Conservation (phyloP, 1,284 basidiomycete genomes). For the Trichosporon coremiiforme region DNA sequence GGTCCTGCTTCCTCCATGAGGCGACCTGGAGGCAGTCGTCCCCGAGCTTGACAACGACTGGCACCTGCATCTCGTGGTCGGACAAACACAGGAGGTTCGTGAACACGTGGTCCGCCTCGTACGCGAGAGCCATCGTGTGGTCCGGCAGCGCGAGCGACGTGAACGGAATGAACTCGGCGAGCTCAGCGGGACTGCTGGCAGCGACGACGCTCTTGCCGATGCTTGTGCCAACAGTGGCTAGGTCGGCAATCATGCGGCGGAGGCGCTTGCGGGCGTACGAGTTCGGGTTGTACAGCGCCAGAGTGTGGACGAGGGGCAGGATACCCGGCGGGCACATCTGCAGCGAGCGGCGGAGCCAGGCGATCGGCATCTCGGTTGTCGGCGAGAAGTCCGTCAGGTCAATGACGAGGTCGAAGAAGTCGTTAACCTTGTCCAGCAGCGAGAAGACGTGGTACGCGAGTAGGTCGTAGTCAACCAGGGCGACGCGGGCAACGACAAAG, state of each 20-base stretch:
- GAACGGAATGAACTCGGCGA: constrained; percentile 75
- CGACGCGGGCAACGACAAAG: constrained; percentile 68
- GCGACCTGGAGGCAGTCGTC: constrained; percentile 51
- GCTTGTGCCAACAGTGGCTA: constrained; percentile 71
- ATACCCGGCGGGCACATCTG: constrained; percentile 68
- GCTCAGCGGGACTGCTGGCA: constrained; percentile 60
- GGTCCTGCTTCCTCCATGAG: constrained; percentile 50
- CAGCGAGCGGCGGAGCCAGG: constrained; percentile 77
- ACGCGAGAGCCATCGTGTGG: constrained; percentile 48
- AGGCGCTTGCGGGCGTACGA: constrained; percentile 71
- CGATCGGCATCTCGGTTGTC: constrained; percentile 73
- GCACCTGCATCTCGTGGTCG: constrained; percentile 52
- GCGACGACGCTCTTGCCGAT: constrained; percentile 63
- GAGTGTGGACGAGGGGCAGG: constrained; percentile 53
- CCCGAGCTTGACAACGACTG: constrained; percentile 51
- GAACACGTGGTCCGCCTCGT: constrained; percentile 51
- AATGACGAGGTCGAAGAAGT: constrained; percentile 70
- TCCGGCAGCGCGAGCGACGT: constrained; percentile 52
- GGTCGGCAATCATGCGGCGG: constrained; percentile 60
- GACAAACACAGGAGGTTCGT: constrained; percentile 45
- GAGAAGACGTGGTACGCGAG: constrained; percentile 80
- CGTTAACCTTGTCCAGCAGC: constrained; percentile 59
- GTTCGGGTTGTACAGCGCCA: constrained; percentile 80
- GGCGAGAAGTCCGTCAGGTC: constrained; percentile 80
- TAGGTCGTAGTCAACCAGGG: constrained; percentile 80